Conservation (phyloP, 208 protist species). For the Acanthamoeba lugdunensis region DNA sequence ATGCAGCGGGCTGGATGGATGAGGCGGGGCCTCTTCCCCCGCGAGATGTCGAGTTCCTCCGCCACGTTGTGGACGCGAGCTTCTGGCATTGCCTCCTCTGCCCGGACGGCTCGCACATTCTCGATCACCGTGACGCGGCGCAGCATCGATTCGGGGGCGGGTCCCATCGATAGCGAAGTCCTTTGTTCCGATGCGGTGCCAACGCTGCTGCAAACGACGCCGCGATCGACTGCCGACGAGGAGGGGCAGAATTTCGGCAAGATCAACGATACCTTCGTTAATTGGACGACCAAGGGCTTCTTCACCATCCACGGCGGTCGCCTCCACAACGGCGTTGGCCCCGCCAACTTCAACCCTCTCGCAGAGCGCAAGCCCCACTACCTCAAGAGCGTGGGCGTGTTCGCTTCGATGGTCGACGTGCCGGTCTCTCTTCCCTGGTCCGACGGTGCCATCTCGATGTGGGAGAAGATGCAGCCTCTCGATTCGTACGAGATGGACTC, state of each 20-base stretch:
- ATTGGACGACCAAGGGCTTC: neutral
- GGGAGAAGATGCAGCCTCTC: neutral
- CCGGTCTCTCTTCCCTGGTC: constrained; percentile 5
- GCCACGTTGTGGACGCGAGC: neutral
- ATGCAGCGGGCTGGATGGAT: neutral
- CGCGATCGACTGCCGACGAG: neutral
- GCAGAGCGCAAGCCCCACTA: neutral
- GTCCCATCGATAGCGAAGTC: neutral
- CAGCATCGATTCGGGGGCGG: neutral
- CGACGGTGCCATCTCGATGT: neutral
- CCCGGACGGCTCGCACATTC: no score
- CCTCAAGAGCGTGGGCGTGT: neutral
- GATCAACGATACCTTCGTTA: constrained; percentile 21
- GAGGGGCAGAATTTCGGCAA: neutral
- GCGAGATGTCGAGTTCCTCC: neutral
- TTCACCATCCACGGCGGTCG: neutral
- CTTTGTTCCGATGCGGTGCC: neutral
- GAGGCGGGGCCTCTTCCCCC: neutral
- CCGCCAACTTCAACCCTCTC: constrained; percentile 10
- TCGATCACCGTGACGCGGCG: neutral
- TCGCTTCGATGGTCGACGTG: constrained; percentile 30
- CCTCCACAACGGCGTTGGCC: neutral
- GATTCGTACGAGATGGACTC: neutral
- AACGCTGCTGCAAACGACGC: neutral
- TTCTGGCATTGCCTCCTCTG: neutral